A percentile compares a stretch with the other conserved stretches of the same genome.
phyloP scores from a whole-genome alignment of 2,329 filamentous ascomycete species.

The Aspergillus sojae region DNA sequence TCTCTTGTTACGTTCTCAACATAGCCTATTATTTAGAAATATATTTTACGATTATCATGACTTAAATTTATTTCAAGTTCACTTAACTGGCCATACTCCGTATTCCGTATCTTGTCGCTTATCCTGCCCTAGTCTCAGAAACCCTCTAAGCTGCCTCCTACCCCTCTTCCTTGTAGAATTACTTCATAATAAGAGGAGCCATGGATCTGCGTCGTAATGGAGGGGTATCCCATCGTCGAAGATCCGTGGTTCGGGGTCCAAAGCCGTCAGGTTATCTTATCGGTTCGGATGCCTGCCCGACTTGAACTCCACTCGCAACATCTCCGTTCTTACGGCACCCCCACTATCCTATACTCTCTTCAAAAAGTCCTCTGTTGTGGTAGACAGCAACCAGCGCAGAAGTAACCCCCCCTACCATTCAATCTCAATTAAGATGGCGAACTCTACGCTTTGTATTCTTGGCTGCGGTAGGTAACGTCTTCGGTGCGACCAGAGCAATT shows the following conservation, averaged over 20 bases:
- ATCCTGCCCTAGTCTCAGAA: not conserved
- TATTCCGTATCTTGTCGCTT: not conserved
- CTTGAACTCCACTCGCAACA: not conserved
- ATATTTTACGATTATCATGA: not conserved
- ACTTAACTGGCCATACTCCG: not conserved
- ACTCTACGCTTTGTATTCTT: constrained; percentile 21
- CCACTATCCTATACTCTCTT: not conserved
- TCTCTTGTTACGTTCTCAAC: not conserved
- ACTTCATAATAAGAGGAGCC: not conserved
- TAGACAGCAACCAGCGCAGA: too few species aligned
- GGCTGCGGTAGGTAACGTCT: constrained; percentile 19
- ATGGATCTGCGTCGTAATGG: not conserved
- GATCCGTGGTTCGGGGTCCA: not conserved
- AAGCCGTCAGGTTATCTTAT: not conserved
- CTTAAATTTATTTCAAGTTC: not conserved
- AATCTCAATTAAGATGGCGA: not conserved
- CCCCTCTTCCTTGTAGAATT: not conserved
- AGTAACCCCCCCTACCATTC: not conserved
- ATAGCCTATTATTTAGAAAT: not conserved
- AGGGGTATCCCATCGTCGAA: not conserved
- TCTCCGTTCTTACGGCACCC: not conserved
- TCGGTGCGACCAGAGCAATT: not conserved
- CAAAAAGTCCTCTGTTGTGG: not conserved
- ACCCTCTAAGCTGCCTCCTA: too few species aligned
- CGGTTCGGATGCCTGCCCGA: not conserved